phyloP scores from a whole-genome alignment of 1,284 basidiomycete genomes.

The Quambalaria eucalypti region DNA sequence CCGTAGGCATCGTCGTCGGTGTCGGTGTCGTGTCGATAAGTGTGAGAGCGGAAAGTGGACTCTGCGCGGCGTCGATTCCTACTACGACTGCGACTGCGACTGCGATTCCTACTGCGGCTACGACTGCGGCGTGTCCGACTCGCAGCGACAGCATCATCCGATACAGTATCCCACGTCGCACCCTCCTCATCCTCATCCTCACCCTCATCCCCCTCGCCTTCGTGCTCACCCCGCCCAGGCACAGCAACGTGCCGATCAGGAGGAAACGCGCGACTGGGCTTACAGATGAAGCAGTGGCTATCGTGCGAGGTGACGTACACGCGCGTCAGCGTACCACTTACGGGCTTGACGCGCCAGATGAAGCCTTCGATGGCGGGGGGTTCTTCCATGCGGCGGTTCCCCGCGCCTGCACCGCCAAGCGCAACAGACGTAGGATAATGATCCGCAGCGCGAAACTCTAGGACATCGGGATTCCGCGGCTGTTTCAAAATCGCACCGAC shows the following conservation, averaged over 20 bases:
- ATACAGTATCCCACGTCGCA: background rate
- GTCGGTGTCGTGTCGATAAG: slow-evolving; percentile 30
- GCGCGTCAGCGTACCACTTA: slow-evolving; percentile 56
- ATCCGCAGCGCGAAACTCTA: slow-evolving; percentile 64
- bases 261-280: slow-evolving; percentile 56
- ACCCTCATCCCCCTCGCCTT: background rate
- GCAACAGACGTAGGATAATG: slow-evolving; percentile 58
- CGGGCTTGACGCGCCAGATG: slow-evolving; percentile 59
- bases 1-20: slow-evolving; percentile 19
- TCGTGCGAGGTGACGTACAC: slow-evolving; percentile 67
- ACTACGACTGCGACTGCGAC: background rate
- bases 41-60: background rate
- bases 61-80: background rate
- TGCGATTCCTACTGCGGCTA: background rate
- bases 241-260: slow-evolving; percentile 56
- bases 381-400: slow-evolving; percentile 57
- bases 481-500: slow-evolving; percentile 63
- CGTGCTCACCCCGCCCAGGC: no score
- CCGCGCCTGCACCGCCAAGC: slow-evolving; percentile 53
- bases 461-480: slow-evolving; percentile 54
- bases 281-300: slow-evolving; percentile 61
- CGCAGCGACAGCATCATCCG: background rate
- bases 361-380: slow-evolving; percentile 72
- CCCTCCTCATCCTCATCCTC: background rate
- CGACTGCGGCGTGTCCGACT: no score